Base-by-base conservation (phyloP, 768 basidiomycete genomes). In the Lenzites betulinus region DNA sequence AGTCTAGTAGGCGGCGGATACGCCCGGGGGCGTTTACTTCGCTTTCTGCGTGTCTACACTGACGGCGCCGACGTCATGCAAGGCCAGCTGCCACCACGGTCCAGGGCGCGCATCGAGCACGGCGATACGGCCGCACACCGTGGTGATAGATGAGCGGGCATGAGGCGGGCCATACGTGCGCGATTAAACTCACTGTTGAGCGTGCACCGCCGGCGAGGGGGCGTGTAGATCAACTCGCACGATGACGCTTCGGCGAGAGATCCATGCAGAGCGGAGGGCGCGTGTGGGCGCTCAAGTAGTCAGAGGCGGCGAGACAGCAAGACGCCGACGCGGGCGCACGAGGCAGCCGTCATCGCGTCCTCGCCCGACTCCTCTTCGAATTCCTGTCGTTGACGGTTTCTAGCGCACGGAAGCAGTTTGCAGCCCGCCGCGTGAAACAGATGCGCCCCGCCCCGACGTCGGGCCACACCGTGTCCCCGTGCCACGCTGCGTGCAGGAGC, bases 31-130 rank as follows among this genome's bases (percentile, higher is more conserved):
- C n/a, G n/a, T n/a, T n/a, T n/a, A n/a, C n/a, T n/a, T n/a, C n/a
- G n/a, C n/a, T n/a, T n/a, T n/a, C n/a, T n/a, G n/a, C n/a, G n/a
- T n/a, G n/a, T n/a, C n/a, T n/a, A n/a, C n/a, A n/a, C n/a, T n/a
- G n/a, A n/a, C n/a, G n/a, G n/a, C 48, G 56, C 49, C 48, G 28
- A 58, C 56, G 56, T 58, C 56, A 58, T 43, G 33, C 23, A 50
- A 39, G 26, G 20, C 18, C 22, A 18, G n/a, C 48, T 25, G 56
- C 56, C 48, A 51, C 49, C 48, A 12, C 6, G 25, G 26, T 3
- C 49, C 48, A 12, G 7, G 25, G 26, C 11, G 18, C 25, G 8
- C 54, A 38, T 47, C 44, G 51, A 38, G 51, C 22, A 38, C 36
- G 20, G 51, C 11, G 15, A 35, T 9, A 18, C 38, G 35, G 35